phyloP scores from a whole-genome alignment of 164 flowering plant species.

The Berberis thunbergii region DNA sequence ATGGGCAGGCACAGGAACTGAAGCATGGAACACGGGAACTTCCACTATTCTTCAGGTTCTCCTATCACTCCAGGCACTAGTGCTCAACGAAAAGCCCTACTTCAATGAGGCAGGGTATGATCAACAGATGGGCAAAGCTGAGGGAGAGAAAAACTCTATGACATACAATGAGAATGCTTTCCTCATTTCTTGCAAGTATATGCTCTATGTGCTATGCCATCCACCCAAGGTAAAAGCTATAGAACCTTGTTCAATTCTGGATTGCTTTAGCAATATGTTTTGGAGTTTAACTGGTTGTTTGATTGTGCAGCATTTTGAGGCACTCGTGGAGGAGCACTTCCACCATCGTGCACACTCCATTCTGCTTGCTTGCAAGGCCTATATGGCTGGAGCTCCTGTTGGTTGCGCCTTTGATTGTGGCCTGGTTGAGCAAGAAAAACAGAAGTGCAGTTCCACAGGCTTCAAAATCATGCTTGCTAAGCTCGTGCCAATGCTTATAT shows the following conservation, averaged over 20 bases:
- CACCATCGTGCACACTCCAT: slow-evolving; percentile 27
- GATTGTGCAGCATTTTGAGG: slow-evolving; percentile 71
- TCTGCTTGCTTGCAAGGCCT: slow-evolving; percentile 63
- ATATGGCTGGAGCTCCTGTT: slow-evolving; percentile 63
- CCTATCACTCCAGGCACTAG: slow-evolving; percentile 89
- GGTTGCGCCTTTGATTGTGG: slow-evolving; percentile 26
- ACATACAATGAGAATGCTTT: slow-evolving; percentile 89
- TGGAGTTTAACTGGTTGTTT: background rate
- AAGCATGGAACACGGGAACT: slow-evolving; percentile 72
- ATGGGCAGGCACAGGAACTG: slow-evolving; percentile 72
- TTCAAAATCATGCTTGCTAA: slow-evolving; percentile 85
- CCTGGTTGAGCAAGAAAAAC: slow-evolving; percentile 14
- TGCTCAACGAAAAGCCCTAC: slow-evolving; percentile 85
- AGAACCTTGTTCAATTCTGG: background rate
- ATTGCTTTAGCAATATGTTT: background rate
- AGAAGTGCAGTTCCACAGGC: slow-evolving; percentile 46
- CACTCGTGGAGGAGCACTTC: slow-evolving; percentile 68
- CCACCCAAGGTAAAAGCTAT: slow-evolving; percentile 72
- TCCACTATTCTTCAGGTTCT: slow-evolving; percentile 89
- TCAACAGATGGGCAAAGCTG: slow-evolving; percentile 60
- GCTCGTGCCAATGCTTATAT: slow-evolving; percentile 64
- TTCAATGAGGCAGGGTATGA: slow-evolving; percentile 97
- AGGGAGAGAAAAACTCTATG: slow-evolving; percentile 85
- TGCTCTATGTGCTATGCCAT: slow-evolving; percentile 57
- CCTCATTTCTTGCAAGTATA: slow-evolving; percentile 74